Percentiles rank a stretch among this genome's conserved stretches.
Evolutionary conservation across 169 alveolate species (phyloP).

Genomic region (Neospora caninum): DNA sequence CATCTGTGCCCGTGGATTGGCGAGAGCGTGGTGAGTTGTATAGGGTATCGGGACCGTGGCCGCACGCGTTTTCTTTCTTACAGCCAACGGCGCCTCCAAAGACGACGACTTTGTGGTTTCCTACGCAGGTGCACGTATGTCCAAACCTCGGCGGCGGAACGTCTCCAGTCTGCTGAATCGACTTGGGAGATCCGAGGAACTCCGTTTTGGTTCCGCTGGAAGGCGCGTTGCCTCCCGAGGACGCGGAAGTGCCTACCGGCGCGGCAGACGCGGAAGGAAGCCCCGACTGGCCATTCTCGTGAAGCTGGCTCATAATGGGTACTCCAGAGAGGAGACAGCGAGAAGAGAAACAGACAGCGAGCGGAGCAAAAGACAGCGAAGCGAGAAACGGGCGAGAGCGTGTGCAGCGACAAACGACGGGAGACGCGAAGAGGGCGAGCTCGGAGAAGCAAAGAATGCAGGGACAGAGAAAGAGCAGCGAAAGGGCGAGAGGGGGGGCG

Average conservation of each 20-base stretch:
- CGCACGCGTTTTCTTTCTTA: background rate
- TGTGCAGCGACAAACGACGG: background rate
- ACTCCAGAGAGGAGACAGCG: background rate
- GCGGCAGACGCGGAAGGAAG: background rate
- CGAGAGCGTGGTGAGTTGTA: too few relatives aligned
- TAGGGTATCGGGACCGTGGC: background rate
- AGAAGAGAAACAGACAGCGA: background rate
- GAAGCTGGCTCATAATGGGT: background rate
- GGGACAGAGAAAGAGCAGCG: background rate
- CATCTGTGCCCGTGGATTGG: background rate
- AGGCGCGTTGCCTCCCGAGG: background rate
- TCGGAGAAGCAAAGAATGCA: background rate
- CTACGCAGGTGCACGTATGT: background rate
- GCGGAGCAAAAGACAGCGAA: background rate
- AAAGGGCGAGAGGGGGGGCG: background rate
- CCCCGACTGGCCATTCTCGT: conserved; percentile 9
- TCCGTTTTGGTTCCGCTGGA: background rate
- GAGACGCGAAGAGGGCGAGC: background rate
- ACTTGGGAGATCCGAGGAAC: background rate
- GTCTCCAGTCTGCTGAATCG: conserved; percentile 26
- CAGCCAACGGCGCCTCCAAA: conserved; percentile 40
- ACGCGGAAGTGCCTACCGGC: background rate
- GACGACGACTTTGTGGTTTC: conserved; percentile 19
- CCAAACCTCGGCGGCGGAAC: conserved; percentile 34
- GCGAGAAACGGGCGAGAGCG: background rate